These are phyloP conservation scores for Hymenoscyphus fraxineus DNA, from an alignment of 2,329 filamentous ascomycete genomes.

Conservation along the genomic window DNA sequence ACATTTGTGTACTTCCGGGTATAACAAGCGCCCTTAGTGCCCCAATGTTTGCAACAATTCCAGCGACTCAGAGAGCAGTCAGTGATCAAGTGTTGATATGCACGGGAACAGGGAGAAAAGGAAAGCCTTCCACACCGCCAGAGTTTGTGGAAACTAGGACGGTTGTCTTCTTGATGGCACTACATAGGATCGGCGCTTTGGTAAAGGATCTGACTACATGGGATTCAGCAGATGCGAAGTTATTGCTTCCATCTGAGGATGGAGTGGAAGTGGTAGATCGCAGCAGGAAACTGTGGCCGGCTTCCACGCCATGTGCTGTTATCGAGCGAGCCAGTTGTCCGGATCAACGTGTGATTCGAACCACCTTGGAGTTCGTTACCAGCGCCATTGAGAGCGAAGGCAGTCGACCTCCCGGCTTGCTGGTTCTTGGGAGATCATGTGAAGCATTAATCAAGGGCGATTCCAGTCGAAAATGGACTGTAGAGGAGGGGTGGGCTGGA, in stretches of 20 bases:
- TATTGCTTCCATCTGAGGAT: conserved; percentile 4
- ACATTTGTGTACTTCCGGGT: conserved; percentile 72
- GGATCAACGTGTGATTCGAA: conserved; percentile 88
- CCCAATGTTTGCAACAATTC: conserved; percentile 83
- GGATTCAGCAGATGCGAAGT: conserved; percentile 37
- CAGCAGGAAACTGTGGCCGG: conserved; percentile 60
- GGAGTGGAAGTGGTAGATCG: conserved; percentile 33
- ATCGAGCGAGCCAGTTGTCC: conserved; percentile 91
- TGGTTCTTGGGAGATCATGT: conserved; percentile 83
- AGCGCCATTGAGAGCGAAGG: conserved; percentile 85
- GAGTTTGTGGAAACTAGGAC: conserved; percentile 74
- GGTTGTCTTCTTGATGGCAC: conserved; percentile 90
- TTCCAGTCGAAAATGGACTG: conserved; percentile 65
- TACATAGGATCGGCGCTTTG: conserved; percentile 77
- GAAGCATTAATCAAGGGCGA: conserved; percentile 64
- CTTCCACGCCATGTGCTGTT: conserved; percentile 81
- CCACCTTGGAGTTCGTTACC: conserved; percentile 74
- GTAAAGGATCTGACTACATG: conserved; percentile 62
- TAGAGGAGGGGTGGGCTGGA: conserved; percentile 82
- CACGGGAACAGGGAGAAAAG: conserved; percentile 91
- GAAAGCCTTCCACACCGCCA: conserved; percentile 75
- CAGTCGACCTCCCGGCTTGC: conserved; percentile 78
- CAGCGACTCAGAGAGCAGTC: conserved; percentile 82
- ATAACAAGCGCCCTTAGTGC: conserved; percentile 86
- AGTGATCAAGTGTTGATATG: conserved; percentile 94